Conservation (phyloP, 495 filamentous ascomycete genomes). For the Lasiosphaeriaceae sp. region DNA sequence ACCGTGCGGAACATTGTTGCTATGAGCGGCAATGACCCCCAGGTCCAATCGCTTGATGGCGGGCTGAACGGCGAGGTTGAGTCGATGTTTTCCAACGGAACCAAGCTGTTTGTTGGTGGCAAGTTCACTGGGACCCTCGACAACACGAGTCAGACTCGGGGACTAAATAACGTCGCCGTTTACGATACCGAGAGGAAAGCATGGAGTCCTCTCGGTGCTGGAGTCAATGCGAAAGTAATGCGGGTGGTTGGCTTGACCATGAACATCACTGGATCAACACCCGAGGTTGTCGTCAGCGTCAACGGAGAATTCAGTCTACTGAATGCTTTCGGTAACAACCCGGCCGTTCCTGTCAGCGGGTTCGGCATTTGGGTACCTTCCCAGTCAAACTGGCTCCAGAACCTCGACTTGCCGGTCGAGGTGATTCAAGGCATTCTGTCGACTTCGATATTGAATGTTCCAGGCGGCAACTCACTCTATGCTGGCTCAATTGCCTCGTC, state of each 20-base stretch:
- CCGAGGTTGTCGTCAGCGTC: constrained; percentile 71
- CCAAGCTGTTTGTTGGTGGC: constrained; percentile 76
- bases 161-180: constrained; percentile 68
- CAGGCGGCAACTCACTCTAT: constrained; percentile 61
- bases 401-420: constrained; percentile 63
- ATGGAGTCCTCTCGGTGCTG: constrained; percentile 80
- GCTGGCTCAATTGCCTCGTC: constrained; percentile 75
- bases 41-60: constrained; percentile 56
- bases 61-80: constrained; percentile 80
- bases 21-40: constrained; percentile 58
- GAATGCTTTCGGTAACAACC: constrained; percentile 58
- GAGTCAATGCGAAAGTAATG: constrained; percentile 76
- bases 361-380: constrained; percentile 97
- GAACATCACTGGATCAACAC: constrained; percentile 67
- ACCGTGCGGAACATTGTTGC: constrained; percentile 70
- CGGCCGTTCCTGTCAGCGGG: constrained; percentile 58
- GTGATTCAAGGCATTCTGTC: constrained; percentile 68
- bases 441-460: constrained; percentile 55
- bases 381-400: constrained; percentile 80
- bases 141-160: constrained; percentile 46
- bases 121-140: constrained; percentile 74
- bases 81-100: constrained; percentile 61
- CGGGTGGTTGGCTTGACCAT: constrained; percentile 71
- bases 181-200: constrained; percentile 64
- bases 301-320: constrained; percentile 78